A percentile compares a stretch with the other conserved stretches of the same genome.
Conservation (phyloP, 176 grass and related monocot species). For the Phoenix dactylifera region DNA sequence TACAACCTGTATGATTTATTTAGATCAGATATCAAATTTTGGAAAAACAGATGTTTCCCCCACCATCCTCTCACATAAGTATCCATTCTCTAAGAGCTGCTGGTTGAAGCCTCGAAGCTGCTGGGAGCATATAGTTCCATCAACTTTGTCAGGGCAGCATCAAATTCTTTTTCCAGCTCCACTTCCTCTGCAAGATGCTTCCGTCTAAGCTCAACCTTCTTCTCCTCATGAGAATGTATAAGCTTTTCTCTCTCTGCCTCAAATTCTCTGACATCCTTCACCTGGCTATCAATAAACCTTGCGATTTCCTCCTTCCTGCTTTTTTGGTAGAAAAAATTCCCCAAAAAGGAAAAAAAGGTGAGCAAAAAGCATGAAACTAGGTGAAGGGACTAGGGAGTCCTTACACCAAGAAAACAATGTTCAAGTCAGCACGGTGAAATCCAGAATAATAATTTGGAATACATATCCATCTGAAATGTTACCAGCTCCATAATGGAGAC, state of each 20-base stretch:
- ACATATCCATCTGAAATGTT: too few relatives aligned
- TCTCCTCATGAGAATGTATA: conserved; percentile 40
- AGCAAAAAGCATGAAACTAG: too few relatives aligned
- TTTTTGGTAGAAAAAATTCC: background rate
- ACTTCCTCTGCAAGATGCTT: conserved; percentile 59
- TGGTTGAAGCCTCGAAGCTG: conserved; percentile 33
- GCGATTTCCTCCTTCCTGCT: conserved; percentile 51
- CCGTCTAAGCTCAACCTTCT: conserved; percentile 36
- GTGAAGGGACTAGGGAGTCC: too few relatives aligned
- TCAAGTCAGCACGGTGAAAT: too few relatives aligned
- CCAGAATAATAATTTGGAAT: too few relatives aligned
- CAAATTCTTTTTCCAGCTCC: conserved; percentile 44
- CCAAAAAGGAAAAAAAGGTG: background rate
- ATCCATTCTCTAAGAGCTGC: background rate
- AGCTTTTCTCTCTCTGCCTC: conserved; percentile 40
- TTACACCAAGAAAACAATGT: too few relatives aligned
- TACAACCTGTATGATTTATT: too few relatives aligned
- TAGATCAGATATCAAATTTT: too few relatives aligned
- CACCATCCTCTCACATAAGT: too few relatives aligned
- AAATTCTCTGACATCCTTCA: conserved; percentile 53
- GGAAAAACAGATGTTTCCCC: too few relatives aligned
- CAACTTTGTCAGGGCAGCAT: conserved; percentile 32
- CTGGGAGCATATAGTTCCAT: conserved; percentile 68
- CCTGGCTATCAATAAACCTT: conserved; percentile 51
- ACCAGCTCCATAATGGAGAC: too few relatives aligned